Conservation (phyloP, 2,329 filamentous ascomycete genomes). For the Claviceps paspali region DNA sequence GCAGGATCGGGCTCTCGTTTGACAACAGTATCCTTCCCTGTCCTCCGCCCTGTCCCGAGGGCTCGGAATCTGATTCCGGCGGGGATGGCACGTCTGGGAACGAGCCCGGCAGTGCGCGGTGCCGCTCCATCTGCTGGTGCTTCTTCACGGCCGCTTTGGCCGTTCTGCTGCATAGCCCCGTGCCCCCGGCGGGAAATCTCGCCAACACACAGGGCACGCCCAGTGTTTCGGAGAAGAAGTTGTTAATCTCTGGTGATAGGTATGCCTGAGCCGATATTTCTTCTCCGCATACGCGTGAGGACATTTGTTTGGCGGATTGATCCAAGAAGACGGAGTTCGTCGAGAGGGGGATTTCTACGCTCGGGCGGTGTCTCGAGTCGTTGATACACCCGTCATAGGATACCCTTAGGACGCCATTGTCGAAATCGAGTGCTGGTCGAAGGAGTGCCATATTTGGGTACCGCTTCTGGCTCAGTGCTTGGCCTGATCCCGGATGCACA, state of each 20-base stretch:
- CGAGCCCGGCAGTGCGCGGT: slow-evolving; percentile 30
- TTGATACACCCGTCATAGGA: slow-evolving; percentile 24
- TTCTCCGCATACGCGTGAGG: slow-evolving; percentile 73
- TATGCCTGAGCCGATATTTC: slow-evolving; percentile 58
- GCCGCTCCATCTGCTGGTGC: slow-evolving; percentile 19
- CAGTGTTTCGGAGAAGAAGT: slow-evolving; percentile 63
- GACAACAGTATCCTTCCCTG: slow-evolving; percentile 55
- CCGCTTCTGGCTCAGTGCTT: slow-evolving; percentile 75
- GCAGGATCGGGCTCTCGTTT: slow-evolving; percentile 87
- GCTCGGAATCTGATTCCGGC: slow-evolving; percentile 42
- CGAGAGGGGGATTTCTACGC: slow-evolving; percentile 47
- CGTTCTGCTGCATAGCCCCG: slow-evolving; percentile 45
- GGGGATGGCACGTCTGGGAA: slow-evolving; percentile 40
- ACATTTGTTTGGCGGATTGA: slow-evolving; percentile 21
- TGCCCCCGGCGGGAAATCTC: slow-evolving; percentile 58
- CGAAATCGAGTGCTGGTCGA: slow-evolving; percentile 57
- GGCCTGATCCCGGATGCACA: slow-evolving; percentile 70
- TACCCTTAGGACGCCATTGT: slow-evolving; percentile 48
- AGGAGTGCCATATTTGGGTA: slow-evolving; percentile 81
- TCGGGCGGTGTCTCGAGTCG: not conserved
- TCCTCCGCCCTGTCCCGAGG: no score
- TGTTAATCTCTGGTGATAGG: slow-evolving; percentile 44
- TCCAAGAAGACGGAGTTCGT: slow-evolving; percentile 46
- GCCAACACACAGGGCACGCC: slow-evolving; percentile 72
- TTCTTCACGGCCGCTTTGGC: slow-evolving; percentile 56